Evolutionary conservation across 352 stramenopile genomes (phyloP).

Genomic region (Globisporangium camurandrum): DNA sequence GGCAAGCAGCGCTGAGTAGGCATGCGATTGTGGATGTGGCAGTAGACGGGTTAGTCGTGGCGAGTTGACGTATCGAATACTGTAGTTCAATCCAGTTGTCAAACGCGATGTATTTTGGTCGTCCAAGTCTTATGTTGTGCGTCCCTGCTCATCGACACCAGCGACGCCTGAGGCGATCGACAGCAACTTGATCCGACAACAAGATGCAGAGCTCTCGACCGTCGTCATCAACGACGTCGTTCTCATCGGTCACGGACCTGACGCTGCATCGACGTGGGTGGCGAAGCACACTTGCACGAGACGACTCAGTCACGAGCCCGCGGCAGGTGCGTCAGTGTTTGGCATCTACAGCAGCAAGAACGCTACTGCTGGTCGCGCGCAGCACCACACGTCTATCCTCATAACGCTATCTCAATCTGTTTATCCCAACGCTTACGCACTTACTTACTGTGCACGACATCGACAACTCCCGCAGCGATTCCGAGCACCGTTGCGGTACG

Average conservation of each 20-base stretch:
- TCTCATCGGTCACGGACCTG: conserved; percentile 43
- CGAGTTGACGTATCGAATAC: no score
- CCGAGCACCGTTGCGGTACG: conserved; percentile 22
- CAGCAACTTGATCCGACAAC: neutral
- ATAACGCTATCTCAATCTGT: neutral
- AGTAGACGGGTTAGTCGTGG: no score
- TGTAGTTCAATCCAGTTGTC: no score
- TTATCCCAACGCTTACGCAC: neutral
- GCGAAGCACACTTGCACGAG: conserved; percentile 29
- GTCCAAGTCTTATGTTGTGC: no score
- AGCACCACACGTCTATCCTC: no score
- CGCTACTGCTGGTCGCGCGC: no score
- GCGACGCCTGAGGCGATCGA: neutral
- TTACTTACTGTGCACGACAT: no score
- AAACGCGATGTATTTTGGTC: no score
- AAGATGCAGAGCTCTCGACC: conserved; percentile 7
- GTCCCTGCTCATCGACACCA: neutral
- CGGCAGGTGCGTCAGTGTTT: conserved; percentile 26
- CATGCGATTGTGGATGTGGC: neutral
- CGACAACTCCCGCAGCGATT: conserved; percentile 36
- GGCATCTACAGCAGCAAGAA: no score
- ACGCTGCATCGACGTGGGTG: conserved; percentile 47
- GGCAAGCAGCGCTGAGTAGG: neutral
- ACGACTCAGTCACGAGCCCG: conserved; percentile 10
- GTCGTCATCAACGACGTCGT: conserved; percentile 20